Conservation (phyloP, 495 filamentous ascomycete species). For the Xylaria telfairii region DNA sequence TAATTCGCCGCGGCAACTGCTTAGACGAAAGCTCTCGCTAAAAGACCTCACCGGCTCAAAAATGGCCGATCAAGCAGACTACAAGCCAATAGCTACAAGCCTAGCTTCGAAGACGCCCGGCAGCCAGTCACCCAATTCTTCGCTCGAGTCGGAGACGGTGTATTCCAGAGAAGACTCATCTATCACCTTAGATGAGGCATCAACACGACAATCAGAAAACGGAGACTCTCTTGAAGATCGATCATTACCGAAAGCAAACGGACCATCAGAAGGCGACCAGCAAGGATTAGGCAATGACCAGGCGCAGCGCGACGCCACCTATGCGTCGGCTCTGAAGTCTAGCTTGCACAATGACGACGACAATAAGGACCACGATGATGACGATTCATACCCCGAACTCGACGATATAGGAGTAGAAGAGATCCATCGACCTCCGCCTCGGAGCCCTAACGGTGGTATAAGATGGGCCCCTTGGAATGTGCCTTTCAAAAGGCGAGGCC, state of each 20-base stretch:
- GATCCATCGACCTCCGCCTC: conserved; percentile 31
- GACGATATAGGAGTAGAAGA: conserved; percentile 38
- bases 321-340: conserved; percentile 31
- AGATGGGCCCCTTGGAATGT: conserved; percentile 89
- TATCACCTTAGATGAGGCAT: background rate
- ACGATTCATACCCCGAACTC: conserved; percentile 41
- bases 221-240: background rate
- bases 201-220: background rate
- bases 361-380: conserved; percentile 32
- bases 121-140: background rate
- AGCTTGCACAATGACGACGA: conserved; percentile 20
- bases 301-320: conserved; percentile 17
- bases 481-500: conserved; percentile 81
- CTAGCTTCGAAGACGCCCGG: background rate
- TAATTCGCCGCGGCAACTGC: conserved; percentile 18
- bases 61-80: conserved; percentile 13
- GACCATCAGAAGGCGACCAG: background rate
- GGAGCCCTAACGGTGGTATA: conserved; percentile 50
- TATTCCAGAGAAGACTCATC: conserved; percentile 10
- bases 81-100: background rate
- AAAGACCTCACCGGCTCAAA: background rate
- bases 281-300: background rate
- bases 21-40: conserved; percentile 12
- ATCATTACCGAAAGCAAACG: background rate
- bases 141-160: no score